These are phyloP conservation scores for Salvia hispanica DNA, from an alignment of 257 asterid species.

Conservation along the genomic window DNA sequence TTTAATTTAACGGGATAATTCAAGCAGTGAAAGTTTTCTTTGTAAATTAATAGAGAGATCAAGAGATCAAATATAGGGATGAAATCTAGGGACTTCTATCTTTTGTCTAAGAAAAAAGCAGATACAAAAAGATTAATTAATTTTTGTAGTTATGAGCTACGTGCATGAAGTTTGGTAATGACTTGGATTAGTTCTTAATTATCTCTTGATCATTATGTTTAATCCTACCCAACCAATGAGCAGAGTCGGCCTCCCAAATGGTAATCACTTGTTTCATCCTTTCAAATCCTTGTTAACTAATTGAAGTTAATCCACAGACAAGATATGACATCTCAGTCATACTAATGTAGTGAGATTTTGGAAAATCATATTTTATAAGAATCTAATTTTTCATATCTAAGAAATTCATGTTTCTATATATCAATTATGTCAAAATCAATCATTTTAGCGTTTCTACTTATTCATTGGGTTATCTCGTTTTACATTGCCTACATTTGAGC, in stretches of 20 bases:
- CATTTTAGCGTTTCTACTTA: background rate
- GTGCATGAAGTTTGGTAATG: conserved; percentile 11
- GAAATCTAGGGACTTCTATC: too few relatives aligned
- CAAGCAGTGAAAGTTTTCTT: too few relatives aligned
- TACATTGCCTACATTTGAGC: too few relatives aligned
- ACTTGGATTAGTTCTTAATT: conserved; percentile 22
- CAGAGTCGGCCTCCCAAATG: conserved; percentile 27
- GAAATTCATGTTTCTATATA: background rate
- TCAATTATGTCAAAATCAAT: conserved; percentile 14
- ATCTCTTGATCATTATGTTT: conserved; percentile 16
- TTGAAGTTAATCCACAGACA: conserved; percentile 25
- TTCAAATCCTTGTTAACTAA: conserved; percentile 26
- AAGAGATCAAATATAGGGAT: too few relatives aligned
- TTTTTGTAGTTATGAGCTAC: too few relatives aligned
- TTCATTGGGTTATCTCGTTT: too few relatives aligned
- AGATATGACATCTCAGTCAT: conserved; percentile 30
- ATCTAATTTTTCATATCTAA: background rate
- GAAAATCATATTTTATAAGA: background rate
- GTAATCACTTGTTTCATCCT: conserved; percentile 32
- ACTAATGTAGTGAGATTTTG: background rate
- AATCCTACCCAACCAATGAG: conserved; percentile 21
- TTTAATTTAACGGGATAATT: too few relatives aligned
- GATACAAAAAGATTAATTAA: too few relatives aligned
- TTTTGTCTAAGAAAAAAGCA: too few relatives aligned
- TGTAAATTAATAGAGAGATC: too few relatives aligned